Percentiles rank a stretch among this genome's conserved stretches.
Conservation (phyloP, 495 filamentous ascomycete genomes). For the Neurospora sp. region DNA sequence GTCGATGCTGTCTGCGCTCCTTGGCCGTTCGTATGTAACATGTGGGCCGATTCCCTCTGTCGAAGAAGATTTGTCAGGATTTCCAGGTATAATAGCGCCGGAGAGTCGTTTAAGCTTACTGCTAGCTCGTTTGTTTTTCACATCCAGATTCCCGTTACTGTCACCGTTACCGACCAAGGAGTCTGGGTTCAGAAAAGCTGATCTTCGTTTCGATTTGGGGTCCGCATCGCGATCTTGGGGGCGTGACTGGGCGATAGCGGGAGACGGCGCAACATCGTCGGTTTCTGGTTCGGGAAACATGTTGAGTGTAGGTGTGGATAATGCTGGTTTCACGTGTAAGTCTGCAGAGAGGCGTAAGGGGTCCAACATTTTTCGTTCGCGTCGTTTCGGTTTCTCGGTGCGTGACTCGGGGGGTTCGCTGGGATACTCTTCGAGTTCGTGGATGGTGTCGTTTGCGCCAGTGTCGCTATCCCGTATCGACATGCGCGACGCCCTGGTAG, state of each 20-base stretch:
- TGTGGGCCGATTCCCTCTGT: constrained; percentile 20
- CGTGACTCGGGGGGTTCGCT: constrained; percentile 7
- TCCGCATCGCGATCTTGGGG: constrained; percentile 36
- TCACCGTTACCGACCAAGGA: constrained; percentile 28
- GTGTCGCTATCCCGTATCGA: constrained; percentile 32
- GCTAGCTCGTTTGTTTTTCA: constrained; percentile 35
- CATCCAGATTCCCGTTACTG: constrained; percentile 25
- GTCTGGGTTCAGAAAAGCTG: constrained; percentile 34
- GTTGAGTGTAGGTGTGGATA: constrained; percentile 11
- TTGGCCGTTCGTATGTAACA: constrained; percentile 50
- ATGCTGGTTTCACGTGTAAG: constrained; percentile 8
- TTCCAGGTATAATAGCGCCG: constrained; percentile 28
- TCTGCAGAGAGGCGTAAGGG: constrained; percentile 17
- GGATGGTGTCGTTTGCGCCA: constrained; percentile 23
- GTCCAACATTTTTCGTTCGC: constrained; percentile 9
- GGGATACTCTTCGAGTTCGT: constrained; percentile 24
- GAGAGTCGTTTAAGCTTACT: constrained; percentile 40
- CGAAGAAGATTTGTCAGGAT: constrained; percentile 19
- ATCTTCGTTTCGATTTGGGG: constrained; percentile 24
- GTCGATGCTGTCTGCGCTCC: constrained; percentile 79
- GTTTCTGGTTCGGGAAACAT: constrained; percentile 20
- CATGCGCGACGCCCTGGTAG: constrained; percentile 26
- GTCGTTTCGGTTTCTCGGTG: constrained; percentile 12
- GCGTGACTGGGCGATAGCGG: constrained; percentile 50
- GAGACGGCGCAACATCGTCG: constrained; percentile 62